A percentile compares a stretch with the other conserved stretches of the same genome.
Conservation (phyloP, 495 filamentous ascomycete species). For the Podospora comata region DNA sequence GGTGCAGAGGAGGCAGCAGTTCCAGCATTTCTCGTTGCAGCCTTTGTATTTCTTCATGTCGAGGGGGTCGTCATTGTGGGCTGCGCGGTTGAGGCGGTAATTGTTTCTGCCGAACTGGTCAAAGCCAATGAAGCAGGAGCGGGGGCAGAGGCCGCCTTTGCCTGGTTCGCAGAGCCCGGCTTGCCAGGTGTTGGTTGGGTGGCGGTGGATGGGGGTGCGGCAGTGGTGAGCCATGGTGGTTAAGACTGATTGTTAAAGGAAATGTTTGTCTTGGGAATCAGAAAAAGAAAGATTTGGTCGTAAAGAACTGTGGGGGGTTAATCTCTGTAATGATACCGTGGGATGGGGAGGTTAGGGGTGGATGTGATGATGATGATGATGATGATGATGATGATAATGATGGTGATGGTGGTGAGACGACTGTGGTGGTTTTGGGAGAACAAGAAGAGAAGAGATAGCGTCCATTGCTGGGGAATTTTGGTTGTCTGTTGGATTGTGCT, state of each 20-base stretch:
- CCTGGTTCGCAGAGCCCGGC: slow-evolving; percentile 23
- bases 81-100: slow-evolving; percentile 21
- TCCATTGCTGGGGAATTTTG: neutral
- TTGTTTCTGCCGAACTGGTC: slow-evolving; percentile 26
- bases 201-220: too few species aligned
- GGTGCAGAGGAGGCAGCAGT: slow-evolving; percentile 21
- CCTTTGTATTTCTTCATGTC: slow-evolving; percentile 23
- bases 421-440: neutral
- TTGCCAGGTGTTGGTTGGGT: slow-evolving; percentile 18
- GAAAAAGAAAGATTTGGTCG: neutral
- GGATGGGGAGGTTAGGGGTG: neutral
- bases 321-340: neutral
- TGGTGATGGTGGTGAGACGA: too few species aligned
- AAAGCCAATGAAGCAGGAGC: slow-evolving; percentile 27
- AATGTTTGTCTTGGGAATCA: too few species aligned
- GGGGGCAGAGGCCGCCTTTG: slow-evolving; percentile 19
- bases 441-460: neutral
- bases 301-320: too few species aligned
- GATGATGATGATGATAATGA: too few species aligned
- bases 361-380: neutral
- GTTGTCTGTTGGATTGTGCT: neutral
- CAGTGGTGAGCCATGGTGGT: too few species aligned
- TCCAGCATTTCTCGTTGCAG: slow-evolving; percentile 25
- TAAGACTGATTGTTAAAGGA: too few species aligned
- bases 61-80: slow-evolving; percentile 18